Base-by-base conservation (phyloP, 352 stramenopile genomes). In the Halophytophthora polymorphica region DNA sequence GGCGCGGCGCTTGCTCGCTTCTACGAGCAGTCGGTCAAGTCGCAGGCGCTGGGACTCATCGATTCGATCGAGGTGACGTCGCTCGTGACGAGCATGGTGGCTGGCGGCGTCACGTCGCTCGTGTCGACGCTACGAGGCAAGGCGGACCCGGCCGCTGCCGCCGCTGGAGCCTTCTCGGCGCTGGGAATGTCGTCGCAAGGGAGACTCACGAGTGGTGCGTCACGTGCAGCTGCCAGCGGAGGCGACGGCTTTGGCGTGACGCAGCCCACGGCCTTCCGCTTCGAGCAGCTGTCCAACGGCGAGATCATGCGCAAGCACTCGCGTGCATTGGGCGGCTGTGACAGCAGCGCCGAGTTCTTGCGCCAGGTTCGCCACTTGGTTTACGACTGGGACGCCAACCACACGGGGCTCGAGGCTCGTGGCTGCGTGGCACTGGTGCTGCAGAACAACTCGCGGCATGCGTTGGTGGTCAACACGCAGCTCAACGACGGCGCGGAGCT, bases 31-130 rank as follows among this genome's bases (percentile, higher is more conserved):
- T 91, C 80, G 0, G 77, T 90, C 22, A 92, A 93, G 59, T 85
- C 75, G 2, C 84, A 94, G 64, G 84, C 83, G 12, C 64, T 94
- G 5, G 77, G 77, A 21, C 60, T 94, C 13, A 83, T 94, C 41
- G 84, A 94, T 2, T 93, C 84, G 29, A 88, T 94, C 21, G 73
- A 94, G 42, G 84, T 94, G 19, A 92, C 79, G 31, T 90, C 84
- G 38, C 69, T 94, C 1, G 84, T 94, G 35, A 90, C 84, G 40
- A 89, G 78, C 37, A 83, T 88, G 53, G 84, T 94, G 25, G 73
- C 81, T 5, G 81, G 75, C 13, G 82, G 82, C 10, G 80, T 94
- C 12, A 85, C 77, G 14, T 88, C 82, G 2, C 50, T 94, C 23
- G 73, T 94, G 21, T 90, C 72, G 7, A 90, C 84, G 21, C 58